phyloP scores from a whole-genome alignment of 768 basidiomycete genomes.

The Myochromella boudieri region DNA sequence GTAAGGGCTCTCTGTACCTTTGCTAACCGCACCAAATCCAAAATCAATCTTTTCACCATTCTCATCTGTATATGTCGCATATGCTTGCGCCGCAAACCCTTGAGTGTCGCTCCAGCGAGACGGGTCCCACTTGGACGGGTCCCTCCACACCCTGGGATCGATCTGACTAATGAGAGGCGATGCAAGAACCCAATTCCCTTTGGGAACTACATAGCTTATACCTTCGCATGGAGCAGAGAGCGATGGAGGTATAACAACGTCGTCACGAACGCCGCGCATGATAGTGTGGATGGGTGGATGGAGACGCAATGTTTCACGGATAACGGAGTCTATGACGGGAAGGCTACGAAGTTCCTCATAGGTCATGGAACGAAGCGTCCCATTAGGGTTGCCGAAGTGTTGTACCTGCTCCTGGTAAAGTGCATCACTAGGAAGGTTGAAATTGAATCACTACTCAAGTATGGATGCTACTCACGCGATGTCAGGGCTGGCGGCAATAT shows the following conservation, averaged over 20 bases:
- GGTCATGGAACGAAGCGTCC: conserved; percentile 74
- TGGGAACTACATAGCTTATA: conserved; percentile 79
- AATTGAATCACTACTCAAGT: too few species aligned
- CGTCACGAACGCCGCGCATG: conserved; percentile 87
- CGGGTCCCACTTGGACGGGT: conserved; percentile 74
- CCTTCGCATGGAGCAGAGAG: conserved; percentile 79
- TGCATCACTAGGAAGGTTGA: too few species aligned
- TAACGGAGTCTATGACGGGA: conserved; percentile 82
- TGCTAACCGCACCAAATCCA: conserved; percentile 93
- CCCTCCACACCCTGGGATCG: conserved; percentile 82
- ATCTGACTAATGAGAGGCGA: conserved; percentile 86
- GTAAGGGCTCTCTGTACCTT: conserved; percentile 94
- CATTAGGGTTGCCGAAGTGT: conserved; percentile 76
- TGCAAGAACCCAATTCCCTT: conserved; percentile 87
- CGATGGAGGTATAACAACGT: conserved; percentile 78
- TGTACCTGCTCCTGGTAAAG: conserved; percentile 90
- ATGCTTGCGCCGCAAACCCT: conserved; percentile 79
- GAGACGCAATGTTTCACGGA: conserved; percentile 90
- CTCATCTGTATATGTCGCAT: conserved; percentile 71
- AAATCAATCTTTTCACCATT: conserved; percentile 91
- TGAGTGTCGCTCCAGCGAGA: conserved; percentile 82
- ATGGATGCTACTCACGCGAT: too few species aligned
- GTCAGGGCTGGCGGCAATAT: conserved; percentile 75
- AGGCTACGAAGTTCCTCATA: conserved; percentile 86
- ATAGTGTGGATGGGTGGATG: conserved; percentile 98